phyloP scores from a whole-genome alignment of 768 basidiomycete species.

The Hygrocybe punicea region DNA sequence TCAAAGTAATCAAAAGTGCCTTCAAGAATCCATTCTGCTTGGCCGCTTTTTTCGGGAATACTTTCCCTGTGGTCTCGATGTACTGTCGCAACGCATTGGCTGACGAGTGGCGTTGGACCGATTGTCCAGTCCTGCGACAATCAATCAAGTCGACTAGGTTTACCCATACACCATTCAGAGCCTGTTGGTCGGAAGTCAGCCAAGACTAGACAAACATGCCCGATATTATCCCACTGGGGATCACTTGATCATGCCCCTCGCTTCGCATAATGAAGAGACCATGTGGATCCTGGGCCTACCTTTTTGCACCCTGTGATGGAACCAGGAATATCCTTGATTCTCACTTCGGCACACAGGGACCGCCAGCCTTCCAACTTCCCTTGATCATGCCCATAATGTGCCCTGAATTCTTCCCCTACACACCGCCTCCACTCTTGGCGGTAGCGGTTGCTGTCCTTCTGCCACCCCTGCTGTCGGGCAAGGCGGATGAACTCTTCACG shows the following conservation, averaged over 20 bases:
- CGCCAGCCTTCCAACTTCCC: slow-evolving; percentile 14
- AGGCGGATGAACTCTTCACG: slow-evolving; percentile 13
- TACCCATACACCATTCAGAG: slow-evolving; percentile 6
- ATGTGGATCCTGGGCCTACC: slow-evolving; percentile 8
- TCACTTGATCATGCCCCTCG: background rate
- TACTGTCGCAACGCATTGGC: slow-evolving; percentile 6
- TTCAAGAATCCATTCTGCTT: slow-evolving; percentile 15
- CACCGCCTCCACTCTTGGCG: slow-evolving; percentile 12
- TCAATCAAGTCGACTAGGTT: slow-evolving; percentile 17
- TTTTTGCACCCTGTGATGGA: slow-evolving; percentile 14
- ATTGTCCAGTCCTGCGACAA: slow-evolving; percentile 8
- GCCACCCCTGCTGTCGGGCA: slow-evolving; percentile 11
- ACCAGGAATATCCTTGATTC: slow-evolving; percentile 4
- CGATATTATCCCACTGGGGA: background rate
- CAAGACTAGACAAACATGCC: background rate
- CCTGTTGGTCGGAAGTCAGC: background rate
- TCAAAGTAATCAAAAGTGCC: slow-evolving; percentile 11
- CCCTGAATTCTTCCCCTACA: slow-evolving; percentile 9
- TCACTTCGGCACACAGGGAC: slow-evolving; percentile 10
- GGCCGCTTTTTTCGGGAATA: slow-evolving; percentile 9
- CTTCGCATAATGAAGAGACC: no score
- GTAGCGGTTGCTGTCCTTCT: background rate
- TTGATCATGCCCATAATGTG: slow-evolving; percentile 10
- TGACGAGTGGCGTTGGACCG: slow-evolving; percentile 8
- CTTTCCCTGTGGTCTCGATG: slow-evolving; percentile 1